Base-by-base conservation (phyloP, 2,329 filamentous ascomycete species). In the Beauveria sp. region DNA sequence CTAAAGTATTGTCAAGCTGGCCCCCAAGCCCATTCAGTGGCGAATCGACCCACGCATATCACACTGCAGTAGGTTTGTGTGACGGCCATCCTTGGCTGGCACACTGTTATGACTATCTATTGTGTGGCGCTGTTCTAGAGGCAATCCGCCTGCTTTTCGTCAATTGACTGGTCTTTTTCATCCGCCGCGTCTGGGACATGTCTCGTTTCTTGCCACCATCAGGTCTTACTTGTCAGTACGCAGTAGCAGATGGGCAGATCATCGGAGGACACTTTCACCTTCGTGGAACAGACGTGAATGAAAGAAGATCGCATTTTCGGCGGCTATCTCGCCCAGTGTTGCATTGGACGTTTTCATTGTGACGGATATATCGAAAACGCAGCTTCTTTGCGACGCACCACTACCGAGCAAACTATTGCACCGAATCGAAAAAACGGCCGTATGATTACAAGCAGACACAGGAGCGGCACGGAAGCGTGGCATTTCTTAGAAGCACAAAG, bases 11-110 rank as follows among this genome's bases (percentile, higher is more conserved):
- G 34, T 6, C 34, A 38, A 38, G 34, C 5, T 16, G 34, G 34
- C 12, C 34, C 34, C 34, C 34, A 38, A 38, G 34, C 5, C 12
- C 34, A 5, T 38, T 38, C 34, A 38, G 34, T 16, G 12, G 34
- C 34, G 5, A 38, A 38, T 38, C 34, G 34, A 16, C 16, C 49
- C 20, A 38, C 40, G 49, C 58, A 10, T 12, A 31, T 48, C 58
- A 60, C 58, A 53, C 50, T 18, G 50, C 58, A 54, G 5, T 38
- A 10, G 49, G n/a, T 50, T 40, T 26, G 58, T 60, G 58, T 28
- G 40, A 60, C 58, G 8, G 20, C 26, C 28, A 45, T 53, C 28
- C 8, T 42, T 46, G 18, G 28, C 40, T n/a, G 22, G 43, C 46
- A 28, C 48, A 46, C 38, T 24, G 26, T 38, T 26, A 20, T 40